Percentiles rank a stretch among this genome's conserved stretches.
Evolutionary conservation across 176 grass and related monocot species (phyloP).

Genomic region (Cenchrus fungigraminus): DNA sequence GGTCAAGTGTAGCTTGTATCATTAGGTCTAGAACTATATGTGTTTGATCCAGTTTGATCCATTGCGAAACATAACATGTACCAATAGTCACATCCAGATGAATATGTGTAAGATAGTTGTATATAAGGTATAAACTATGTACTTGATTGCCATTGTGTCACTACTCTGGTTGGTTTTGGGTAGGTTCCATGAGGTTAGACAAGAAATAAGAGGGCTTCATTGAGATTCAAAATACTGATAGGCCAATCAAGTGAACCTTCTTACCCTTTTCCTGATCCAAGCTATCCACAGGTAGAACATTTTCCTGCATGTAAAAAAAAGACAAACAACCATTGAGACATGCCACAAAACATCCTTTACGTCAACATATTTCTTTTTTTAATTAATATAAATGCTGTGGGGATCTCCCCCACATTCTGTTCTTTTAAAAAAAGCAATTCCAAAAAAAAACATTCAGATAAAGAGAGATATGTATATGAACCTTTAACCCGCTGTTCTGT

Average conservation of each 20-base stretch:
- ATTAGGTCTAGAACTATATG: neutral
- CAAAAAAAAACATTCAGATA: constrained; percentile 25
- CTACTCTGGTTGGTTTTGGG: constrained; percentile 3
- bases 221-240: constrained; percentile 26
- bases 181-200: neutral
- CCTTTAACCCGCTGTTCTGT: constrained; percentile 57
- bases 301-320: constrained; percentile 60
- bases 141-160: constrained; percentile 4
- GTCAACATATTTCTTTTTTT: neutral
- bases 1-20: neutral
- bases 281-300: constrained; percentile 35
- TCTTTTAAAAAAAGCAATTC: neutral
- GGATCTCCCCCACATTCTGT: too few relatives aligned
- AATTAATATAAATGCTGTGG: too few relatives aligned
- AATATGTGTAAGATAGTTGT: neutral
- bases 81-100: neutral
- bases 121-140: neutral
- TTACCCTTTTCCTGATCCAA: constrained; percentile 76
- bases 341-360: constrained; percentile 18
- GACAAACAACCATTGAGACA: constrained; percentile 32
- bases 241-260: constrained; percentile 19
- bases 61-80: neutral
- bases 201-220: neutral
- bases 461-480: constrained; percentile 38
- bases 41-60: constrained; percentile 3